Percentiles rank a stretch among this genome's conserved stretches.
Conservation (phyloP, 768 basidiomycete species). For the Coprinopsis cinerea region DNA sequence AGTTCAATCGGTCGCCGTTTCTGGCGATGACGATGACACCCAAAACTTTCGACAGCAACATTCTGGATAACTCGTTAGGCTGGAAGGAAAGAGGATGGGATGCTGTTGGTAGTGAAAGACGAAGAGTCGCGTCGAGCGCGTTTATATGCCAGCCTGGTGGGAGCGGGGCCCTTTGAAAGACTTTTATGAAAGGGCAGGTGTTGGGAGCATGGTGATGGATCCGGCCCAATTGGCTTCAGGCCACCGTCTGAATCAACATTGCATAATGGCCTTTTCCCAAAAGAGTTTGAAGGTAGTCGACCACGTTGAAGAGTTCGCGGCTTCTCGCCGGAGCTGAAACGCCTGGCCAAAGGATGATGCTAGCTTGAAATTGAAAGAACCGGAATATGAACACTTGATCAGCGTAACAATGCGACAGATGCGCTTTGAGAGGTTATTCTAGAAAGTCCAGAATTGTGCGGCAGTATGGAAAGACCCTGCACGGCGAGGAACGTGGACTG, state of each 20-base stretch:
- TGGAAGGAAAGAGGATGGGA: constrained; percentile 15
- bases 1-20: constrained; percentile 69
- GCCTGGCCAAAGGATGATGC: too few species aligned
- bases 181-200: not conserved
- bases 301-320: not conserved
- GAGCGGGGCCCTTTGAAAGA: not conserved
- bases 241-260: not conserved
- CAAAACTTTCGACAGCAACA: constrained; percentile 57
- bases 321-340: too few species aligned
- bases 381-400: too few species aligned
- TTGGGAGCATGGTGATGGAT: constrained; percentile 9
- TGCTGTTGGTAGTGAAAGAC: constrained; percentile 13
- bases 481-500: too few species aligned
- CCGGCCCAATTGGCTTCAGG: not conserved
- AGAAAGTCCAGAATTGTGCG: too few species aligned
- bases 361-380: too few species aligned
- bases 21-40: constrained; percentile 75
- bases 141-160: constrained; percentile 1
- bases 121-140: not conserved
- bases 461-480: too few species aligned
- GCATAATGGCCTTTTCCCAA: not conserved
- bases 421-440: too few species aligned
- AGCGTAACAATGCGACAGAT: too few species aligned
- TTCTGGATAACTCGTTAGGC: constrained; percentile 16
- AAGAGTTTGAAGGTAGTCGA: not conserved